phyloP scores from a whole-genome alignment of 1,284 basidiomycete species.

The Termitomyces sp. region DNA sequence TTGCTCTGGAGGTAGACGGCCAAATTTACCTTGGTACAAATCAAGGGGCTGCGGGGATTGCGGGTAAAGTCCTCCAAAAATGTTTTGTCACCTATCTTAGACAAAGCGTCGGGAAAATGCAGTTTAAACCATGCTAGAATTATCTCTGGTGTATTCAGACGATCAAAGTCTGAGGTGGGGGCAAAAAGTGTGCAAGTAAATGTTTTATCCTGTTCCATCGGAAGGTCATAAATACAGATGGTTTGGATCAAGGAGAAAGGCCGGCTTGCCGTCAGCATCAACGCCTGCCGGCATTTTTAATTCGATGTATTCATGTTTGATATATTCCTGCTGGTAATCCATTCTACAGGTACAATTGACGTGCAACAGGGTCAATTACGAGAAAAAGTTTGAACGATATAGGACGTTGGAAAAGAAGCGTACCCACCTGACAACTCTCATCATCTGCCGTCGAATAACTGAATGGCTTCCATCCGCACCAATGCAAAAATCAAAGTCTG shows the following conservation, averaged over 20 bases:
- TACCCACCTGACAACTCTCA: slow-evolving; percentile 79
- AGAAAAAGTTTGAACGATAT: slow-evolving; percentile 22
- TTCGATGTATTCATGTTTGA: slow-evolving; percentile 94
- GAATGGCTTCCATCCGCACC: slow-evolving; percentile 91
- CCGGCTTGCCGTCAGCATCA: slow-evolving; percentile 53
- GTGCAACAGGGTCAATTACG: slow-evolving; percentile 25
- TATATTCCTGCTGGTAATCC: slow-evolving; percentile 92
- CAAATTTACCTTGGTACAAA: slow-evolving; percentile 79
- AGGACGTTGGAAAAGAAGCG: slow-evolving; percentile 23
- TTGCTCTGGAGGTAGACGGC: slow-evolving; percentile 14
- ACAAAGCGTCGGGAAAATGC: slow-evolving; percentile 86
- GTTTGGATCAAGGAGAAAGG: slow-evolving; percentile 85
- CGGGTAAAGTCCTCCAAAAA: slow-evolving; percentile 73
- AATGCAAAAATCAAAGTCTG: slow-evolving; percentile 77
- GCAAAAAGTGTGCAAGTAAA: slow-evolving; percentile 94
- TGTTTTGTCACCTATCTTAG: slow-evolving; percentile 75
- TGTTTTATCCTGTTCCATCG: slow-evolving; percentile 59
- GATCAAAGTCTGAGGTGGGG: slow-evolving; percentile 74
- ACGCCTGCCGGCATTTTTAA: slow-evolving; percentile 87
- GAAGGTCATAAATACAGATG: slow-evolving; percentile 52
- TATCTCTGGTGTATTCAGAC: slow-evolving; percentile 52
- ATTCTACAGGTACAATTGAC: slow-evolving; percentile 52
- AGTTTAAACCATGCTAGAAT: slow-evolving; percentile 76
- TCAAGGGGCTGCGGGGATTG: slow-evolving; percentile 86
- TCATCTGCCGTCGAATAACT: slow-evolving; percentile 80